Evolutionary conservation across 176 grass and related monocot species (phyloP).

Genomic region (Secale cereale): DNA sequence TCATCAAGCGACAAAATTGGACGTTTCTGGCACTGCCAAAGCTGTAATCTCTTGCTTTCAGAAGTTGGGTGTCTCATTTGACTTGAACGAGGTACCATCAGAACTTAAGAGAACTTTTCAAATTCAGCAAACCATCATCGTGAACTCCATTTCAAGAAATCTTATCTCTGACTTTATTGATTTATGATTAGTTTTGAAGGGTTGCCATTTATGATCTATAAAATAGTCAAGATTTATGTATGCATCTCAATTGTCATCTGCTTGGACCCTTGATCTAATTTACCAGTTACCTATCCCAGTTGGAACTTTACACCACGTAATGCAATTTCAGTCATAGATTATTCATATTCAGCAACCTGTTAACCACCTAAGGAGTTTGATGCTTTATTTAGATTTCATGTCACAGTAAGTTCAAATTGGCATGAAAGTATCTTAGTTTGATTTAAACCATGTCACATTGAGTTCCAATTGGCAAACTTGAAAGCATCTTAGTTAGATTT

Average conservation of each 20-base stretch:
- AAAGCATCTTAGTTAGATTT: not conserved
- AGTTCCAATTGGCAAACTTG: not conserved
- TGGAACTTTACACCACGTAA: not conserved
- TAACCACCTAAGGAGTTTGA: not conserved
- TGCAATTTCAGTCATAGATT: slow-evolving; percentile 3
- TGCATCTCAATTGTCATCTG: not conserved
- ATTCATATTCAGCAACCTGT: not conserved
- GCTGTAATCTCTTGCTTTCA: slow-evolving; percentile 88
- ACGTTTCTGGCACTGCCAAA: slow-evolving; percentile 88
- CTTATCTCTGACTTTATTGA: not conserved
- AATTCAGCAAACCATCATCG: not conserved
- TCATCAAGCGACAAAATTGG: slow-evolving; percentile 83
- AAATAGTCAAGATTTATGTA: not conserved
- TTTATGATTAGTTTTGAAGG: not conserved
- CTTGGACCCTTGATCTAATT: not conserved
- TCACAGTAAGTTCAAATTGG: not conserved
- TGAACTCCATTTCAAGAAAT: not conserved
- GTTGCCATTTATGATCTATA: not conserved
- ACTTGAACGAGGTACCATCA: slow-evolving; percentile 57
- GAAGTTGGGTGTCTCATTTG: slow-evolving; percentile 70
- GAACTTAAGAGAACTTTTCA: not conserved
- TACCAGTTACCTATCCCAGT: not conserved
- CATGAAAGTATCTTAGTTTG: not conserved
- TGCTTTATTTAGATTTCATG: not conserved
- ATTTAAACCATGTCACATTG: not conserved